A percentile compares a stretch with the other conserved stretches of the same genome.
Conservation (phyloP, 148 eudicot genomes). For the Dianthus caryophyllus region DNA sequence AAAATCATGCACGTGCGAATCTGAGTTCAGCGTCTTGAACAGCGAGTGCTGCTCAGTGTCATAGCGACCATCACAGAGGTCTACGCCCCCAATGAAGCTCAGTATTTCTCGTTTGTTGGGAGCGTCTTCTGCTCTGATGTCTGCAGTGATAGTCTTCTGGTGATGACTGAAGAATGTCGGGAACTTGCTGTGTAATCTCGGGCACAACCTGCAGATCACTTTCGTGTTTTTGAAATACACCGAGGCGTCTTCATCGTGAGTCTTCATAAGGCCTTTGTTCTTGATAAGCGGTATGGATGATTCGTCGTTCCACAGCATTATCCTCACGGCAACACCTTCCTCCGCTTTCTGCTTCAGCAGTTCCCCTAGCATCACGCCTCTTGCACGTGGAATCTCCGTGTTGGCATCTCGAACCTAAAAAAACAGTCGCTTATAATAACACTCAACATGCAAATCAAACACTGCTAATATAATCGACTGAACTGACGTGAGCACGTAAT, state of each 20-base stretch:
- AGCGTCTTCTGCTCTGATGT: slow-evolving; percentile 32
- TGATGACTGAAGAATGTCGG: slow-evolving; percentile 72
- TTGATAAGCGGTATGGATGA: slow-evolving; percentile 74
- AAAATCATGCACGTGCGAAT: slow-evolving; percentile 50
- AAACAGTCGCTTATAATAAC: slow-evolving; percentile 10
- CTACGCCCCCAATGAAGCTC: slow-evolving; percentile 86
- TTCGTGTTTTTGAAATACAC: slow-evolving; percentile 65
- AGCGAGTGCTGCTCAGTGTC: slow-evolving; percentile 75
- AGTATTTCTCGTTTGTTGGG: slow-evolving; percentile 57
- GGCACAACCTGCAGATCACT: slow-evolving; percentile 67
- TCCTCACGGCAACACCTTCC: slow-evolving; percentile 84
- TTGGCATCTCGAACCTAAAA: slow-evolving; percentile 60
- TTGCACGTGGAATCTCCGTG: slow-evolving; percentile 59
- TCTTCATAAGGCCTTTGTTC: slow-evolving; percentile 80
- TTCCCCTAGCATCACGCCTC: slow-evolving; percentile 68
- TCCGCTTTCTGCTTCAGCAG: slow-evolving; percentile 66
- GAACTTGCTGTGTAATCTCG: slow-evolving; percentile 55
- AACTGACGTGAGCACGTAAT: neutral
- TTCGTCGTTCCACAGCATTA: slow-evolving; percentile 80
- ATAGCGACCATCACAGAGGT: slow-evolving; percentile 81
- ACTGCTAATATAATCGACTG: too few relatives aligned
- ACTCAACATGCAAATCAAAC: neutral
- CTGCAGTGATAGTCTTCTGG: slow-evolving; percentile 70
- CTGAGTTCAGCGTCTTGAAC: slow-evolving; percentile 55
- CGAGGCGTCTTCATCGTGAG: slow-evolving; percentile 63